phyloP scores from a whole-genome alignment of 768 basidiomycete species.

The Kondoa subrosea region DNA sequence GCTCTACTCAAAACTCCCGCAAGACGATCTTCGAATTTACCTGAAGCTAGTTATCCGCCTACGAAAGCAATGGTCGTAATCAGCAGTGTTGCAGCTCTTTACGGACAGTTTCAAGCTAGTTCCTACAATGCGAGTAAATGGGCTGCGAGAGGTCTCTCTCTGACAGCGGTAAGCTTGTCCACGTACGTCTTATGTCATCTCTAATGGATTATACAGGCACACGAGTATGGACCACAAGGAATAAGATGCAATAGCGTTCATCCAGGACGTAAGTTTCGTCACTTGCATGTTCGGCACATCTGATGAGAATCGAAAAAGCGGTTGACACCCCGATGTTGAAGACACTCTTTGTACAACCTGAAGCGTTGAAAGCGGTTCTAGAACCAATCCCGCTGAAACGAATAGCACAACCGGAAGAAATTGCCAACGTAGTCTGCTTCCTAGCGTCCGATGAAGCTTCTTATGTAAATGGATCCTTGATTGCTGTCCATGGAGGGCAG shows the following conservation, averaged over 20 bases:
- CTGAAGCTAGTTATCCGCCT: background rate
- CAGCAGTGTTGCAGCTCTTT: background rate
- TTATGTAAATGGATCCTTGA: conserved; percentile 5
- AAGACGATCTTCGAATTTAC: background rate
- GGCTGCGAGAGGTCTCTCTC: conserved; percentile 11
- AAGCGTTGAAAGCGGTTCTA: background rate
- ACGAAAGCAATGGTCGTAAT: conserved; percentile 2
- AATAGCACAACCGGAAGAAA: conserved; percentile 2
- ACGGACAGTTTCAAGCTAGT: background rate
- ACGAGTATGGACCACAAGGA: conserved; percentile 8
- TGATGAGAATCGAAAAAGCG: background rate
- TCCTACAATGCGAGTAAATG: conserved; percentile 10
- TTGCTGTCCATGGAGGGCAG: conserved; percentile 11
- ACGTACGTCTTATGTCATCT: too few relatives aligned
- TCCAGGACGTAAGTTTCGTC: conserved; percentile 9
- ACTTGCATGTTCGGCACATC: background rate
- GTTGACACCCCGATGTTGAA: background rate
- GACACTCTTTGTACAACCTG: background rate
- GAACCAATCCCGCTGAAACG: background rate
- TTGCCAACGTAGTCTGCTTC: conserved; percentile 13
- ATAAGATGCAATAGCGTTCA: conserved; percentile 13
- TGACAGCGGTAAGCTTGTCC: background rate
- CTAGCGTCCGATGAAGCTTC: conserved; percentile 9
- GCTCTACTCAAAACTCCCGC: conserved; percentile 2
- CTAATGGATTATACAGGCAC: too few relatives aligned